Percentiles rank a stretch among this genome's conserved stretches.
Evolutionary conservation across 108 stramenopile species (phyloP).

Genomic region (Cyclostephanos invisitatus): DNA sequence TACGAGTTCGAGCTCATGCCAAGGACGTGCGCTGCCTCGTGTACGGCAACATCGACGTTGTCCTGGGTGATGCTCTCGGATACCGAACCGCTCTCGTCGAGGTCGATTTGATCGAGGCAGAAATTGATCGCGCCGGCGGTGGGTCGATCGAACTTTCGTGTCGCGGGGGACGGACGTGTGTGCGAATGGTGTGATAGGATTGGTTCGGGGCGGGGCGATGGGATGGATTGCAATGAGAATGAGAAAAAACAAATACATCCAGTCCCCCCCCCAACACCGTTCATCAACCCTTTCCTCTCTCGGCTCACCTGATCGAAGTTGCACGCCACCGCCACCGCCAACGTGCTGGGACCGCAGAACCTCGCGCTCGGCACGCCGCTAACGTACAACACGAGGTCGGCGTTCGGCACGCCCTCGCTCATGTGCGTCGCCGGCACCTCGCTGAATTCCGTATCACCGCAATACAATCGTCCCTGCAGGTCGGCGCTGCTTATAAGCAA

Average conservation of each 20-base stretch:
- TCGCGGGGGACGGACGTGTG: neutral
- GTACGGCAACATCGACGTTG: conserved; percentile 78
- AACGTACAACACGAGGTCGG: conserved; percentile 78
- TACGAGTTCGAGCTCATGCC: conserved; percentile 79
- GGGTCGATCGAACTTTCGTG: conserved; percentile 67
- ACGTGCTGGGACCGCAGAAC: conserved; percentile 72
- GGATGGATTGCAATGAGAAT: neutral
- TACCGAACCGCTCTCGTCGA: conserved; percentile 63
- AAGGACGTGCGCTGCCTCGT: conserved; percentile 81
- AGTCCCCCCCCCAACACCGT: neutral
- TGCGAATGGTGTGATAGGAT: neutral
- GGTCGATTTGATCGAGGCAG: conserved; percentile 72
- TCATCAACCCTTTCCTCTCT: neutral
- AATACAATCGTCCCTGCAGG: conserved; percentile 65
- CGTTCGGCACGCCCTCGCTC: conserved; percentile 57
- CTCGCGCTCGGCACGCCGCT: conserved; percentile 66
- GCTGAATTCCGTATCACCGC: conserved; percentile 83
- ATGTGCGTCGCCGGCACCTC: conserved; percentile 69
- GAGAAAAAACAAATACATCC: neutral
- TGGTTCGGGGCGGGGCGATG: neutral
- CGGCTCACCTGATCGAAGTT: conserved; percentile 63
- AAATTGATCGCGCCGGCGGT: conserved; percentile 84
- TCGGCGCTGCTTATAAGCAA: conserved; percentile 64
- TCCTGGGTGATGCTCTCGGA: conserved; percentile 61
- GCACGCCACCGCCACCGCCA: conserved; percentile 81